These are phyloP conservation scores for Neospora caninum DNA, from an alignment of 169 alveolate genomes.

Conservation along the genomic window DNA sequence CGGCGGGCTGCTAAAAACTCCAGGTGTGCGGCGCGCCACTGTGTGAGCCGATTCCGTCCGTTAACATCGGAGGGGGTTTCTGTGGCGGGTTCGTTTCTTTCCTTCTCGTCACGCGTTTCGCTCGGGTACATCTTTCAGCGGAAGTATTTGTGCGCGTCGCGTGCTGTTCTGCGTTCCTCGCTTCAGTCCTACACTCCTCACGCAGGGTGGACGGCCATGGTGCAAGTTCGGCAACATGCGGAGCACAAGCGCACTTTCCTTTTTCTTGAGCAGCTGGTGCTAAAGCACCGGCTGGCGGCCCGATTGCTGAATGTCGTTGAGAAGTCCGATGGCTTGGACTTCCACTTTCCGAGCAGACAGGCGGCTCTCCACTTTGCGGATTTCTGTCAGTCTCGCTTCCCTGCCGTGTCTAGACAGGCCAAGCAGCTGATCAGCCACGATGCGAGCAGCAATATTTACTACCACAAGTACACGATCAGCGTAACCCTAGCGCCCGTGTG, in stretches of 20 bases:
- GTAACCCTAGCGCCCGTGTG: slow-evolving; percentile 97
- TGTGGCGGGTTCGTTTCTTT: too few species aligned
- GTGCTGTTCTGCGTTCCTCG: background rate
- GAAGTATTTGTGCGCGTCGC: too few species aligned
- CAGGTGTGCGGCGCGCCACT: too few species aligned
- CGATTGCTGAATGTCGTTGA: slow-evolving; percentile 90
- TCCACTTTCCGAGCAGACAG: slow-evolving; percentile 92
- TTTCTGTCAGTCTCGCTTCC: slow-evolving; percentile 83
- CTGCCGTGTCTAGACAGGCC: background rate
- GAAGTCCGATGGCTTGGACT: slow-evolving; percentile 97
- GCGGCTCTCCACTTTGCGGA: slow-evolving; percentile 96
- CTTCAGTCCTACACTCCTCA: slow-evolving; percentile 95
- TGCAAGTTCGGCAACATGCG: slow-evolving; percentile 93
- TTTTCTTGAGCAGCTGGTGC: slow-evolving; percentile 95
- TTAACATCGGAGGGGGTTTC: too few species aligned
- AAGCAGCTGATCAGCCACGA: slow-evolving; percentile 78
- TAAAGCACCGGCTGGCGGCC: slow-evolving; percentile 83
- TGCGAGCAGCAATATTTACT: slow-evolving; percentile 83
- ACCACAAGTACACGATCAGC: slow-evolving; percentile 91
- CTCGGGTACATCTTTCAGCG: too few species aligned
- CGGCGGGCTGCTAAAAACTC: too few species aligned
- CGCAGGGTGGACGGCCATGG: slow-evolving; percentile 95
- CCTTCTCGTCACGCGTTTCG: too few species aligned
- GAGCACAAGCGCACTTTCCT: slow-evolving; percentile 96
- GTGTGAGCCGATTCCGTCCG: too few species aligned